Conservation (phyloP, 2,329 filamentous ascomycete genomes). For the Aschersonia sp. region DNA sequence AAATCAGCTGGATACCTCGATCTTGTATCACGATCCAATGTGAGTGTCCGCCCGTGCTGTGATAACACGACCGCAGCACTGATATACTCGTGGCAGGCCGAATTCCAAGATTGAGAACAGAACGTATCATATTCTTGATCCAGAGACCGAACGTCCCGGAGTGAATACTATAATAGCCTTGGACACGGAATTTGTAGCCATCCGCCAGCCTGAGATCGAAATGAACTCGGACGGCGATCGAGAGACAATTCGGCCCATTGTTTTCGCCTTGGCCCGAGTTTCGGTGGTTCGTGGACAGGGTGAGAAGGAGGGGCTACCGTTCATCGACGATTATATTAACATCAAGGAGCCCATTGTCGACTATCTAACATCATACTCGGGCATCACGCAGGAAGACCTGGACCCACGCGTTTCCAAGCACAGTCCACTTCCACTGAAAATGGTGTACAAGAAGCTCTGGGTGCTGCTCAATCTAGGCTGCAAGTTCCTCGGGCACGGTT, state of each 20-base stretch:
- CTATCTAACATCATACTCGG: constrained; percentile 88
- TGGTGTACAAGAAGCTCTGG: constrained; percentile 97
- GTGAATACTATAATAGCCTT: constrained; percentile 69
- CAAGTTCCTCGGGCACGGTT: constrained; percentile 82
- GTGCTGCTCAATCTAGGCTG: constrained; percentile 87
- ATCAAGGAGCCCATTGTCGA: constrained; percentile 87
- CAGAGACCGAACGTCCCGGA: constrained; percentile 48
- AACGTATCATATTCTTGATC: constrained; percentile 45
- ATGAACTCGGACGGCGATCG: constrained; percentile 89
- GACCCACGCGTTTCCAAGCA: constrained; percentile 66
- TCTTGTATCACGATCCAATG: constrained; percentile 62
- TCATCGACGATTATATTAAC: constrained; percentile 94
- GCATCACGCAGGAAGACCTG: constrained; percentile 74
- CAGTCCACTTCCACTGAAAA: constrained; percentile 74
- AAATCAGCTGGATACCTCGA: constrained; percentile 63
- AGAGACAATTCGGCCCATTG: constrained; percentile 81
- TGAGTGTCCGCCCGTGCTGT: constrained; percentile 15
- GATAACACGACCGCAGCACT: not conserved
- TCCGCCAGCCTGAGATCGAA: constrained; percentile 87
- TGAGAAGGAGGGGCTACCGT: constrained; percentile 64
- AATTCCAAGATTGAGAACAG: constrained; percentile 19
- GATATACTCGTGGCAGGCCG: constrained; percentile 17
- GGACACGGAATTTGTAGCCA: constrained; percentile 90
- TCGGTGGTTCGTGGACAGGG: constrained; percentile 77
- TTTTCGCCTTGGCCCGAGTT: constrained; percentile 81